Percentiles rank a stretch among this genome's conserved stretches.
These are phyloP conservation scores for Aspergillus sp. DNA, from an alignment of 2,329 filamentous ascomycete genomes.

Conservation along the genomic window DNA sequence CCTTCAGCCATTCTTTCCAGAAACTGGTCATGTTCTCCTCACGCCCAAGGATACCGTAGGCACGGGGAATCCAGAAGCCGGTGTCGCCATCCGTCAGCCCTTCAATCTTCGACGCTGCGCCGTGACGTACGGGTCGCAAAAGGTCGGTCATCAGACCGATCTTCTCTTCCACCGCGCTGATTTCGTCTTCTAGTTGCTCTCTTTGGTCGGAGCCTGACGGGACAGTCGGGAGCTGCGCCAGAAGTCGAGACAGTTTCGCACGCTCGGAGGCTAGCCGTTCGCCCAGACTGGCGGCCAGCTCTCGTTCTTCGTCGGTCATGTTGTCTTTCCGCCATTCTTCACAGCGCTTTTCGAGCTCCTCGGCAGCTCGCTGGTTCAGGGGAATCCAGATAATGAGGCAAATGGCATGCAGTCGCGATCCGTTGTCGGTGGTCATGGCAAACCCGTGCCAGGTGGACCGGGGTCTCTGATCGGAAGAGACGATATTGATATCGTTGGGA, in stretches of 20 bases:
- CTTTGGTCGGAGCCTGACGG: conserved; percentile 77
- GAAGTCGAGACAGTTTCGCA: conserved; percentile 81
- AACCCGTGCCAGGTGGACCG: conserved; percentile 99
- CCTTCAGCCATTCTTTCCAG: conserved; percentile 98
- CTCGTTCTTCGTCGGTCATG: conserved; percentile 97
- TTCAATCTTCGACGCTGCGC: conserved; percentile 94
- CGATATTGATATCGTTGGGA: conserved; percentile 94
- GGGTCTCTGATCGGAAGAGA: conserved; percentile 90
- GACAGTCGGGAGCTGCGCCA: conserved; percentile 77
- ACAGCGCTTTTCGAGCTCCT: conserved; percentile 69
- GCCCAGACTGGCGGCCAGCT: conserved; percentile 86
- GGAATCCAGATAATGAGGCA: conserved; percentile 92
- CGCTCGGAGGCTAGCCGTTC: conserved; percentile 83
- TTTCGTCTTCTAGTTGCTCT: conserved; percentile 86
- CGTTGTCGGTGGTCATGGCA: conserved; percentile 93
- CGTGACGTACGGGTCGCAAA: conserved; percentile 85
- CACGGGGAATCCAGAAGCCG: conserved; percentile 90
- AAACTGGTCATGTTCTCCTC: conserved; percentile 82
- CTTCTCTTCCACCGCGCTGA: conserved; percentile 94
- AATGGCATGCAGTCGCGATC: conserved; percentile 86
- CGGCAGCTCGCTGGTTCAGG: conserved; percentile 74
- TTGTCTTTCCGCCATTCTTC: conserved; percentile 86
- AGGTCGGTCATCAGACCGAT: conserved; percentile 96
- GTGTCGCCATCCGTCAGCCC: conserved; percentile 93
- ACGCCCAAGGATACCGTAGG: conserved; percentile 86